phyloP scores from a whole-genome alignment of 116 monocot species.

The Posidonia oceanica region DNA sequence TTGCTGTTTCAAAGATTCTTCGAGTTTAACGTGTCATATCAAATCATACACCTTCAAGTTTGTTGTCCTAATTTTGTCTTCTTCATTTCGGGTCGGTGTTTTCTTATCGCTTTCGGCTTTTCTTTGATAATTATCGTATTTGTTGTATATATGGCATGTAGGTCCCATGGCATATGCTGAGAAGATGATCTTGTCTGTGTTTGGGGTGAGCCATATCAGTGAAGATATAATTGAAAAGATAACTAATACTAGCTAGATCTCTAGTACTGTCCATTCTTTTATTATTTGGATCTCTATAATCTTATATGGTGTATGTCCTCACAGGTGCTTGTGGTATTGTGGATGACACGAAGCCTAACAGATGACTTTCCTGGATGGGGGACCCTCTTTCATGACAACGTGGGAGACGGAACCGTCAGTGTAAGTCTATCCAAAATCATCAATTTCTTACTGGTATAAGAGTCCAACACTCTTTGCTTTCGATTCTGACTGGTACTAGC shows the following conservation, averaged over 20 bases:
- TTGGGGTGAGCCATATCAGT: conserved; percentile 36
- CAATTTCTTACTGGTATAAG: too few species aligned
- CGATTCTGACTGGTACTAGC: too few species aligned
- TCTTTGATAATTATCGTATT: background rate
- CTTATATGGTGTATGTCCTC: background rate
- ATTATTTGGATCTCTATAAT: background rate
- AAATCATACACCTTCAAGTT: too few species aligned
- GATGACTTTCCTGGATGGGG: conserved; percentile 83
- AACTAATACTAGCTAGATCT: too few species aligned
- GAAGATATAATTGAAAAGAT: too few species aligned
- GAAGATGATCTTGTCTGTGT: conserved; percentile 76
- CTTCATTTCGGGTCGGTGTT: too few species aligned
- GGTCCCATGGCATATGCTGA: conserved; percentile 96
- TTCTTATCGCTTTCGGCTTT: too few species aligned
- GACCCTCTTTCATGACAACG: conserved; percentile 47
- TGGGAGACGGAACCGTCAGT: conserved; percentile 88
- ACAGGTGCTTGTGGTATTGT: conserved; percentile 64
- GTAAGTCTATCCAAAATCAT: too few species aligned
- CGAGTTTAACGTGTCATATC: too few species aligned
- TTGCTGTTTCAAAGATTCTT: too few species aligned
- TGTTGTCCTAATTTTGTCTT: too few species aligned
- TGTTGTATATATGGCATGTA: conserved; percentile 2
- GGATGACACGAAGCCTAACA: conserved; percentile 93
- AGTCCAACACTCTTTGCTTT: too few species aligned
- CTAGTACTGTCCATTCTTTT: background rate